Evolutionary conservation across 495 filamentous ascomycete species (phyloP), one percentile per base, ranked within the genome.

Genomic region (Tuber calosporum): DNA sequence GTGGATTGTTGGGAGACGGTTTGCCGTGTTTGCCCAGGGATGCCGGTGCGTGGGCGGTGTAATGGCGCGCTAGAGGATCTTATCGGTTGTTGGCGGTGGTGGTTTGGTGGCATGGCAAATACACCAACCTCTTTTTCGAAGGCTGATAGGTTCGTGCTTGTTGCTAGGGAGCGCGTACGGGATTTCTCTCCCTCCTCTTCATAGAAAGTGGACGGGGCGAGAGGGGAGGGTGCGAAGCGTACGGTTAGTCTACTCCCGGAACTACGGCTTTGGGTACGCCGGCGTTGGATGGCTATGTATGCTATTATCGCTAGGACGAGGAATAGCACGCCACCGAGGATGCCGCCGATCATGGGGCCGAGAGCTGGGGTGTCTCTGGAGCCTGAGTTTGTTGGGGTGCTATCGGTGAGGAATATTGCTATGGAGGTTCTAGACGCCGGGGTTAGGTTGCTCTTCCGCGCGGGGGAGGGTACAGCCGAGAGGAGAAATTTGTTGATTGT

Each of bases 311-410:
- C 77, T 2, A 53, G 66, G 34, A 75, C 19, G 22, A 81, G 70
- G 37, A 80, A 43, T 4, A 37, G 43, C 7, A 81, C 42, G 15
- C 79, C 79, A 19, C 79, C 79, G 8, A 81, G 69, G 34, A 80
- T 80, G 13, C 79, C 79, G 4, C 79, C 79, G 30, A 80, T 68
- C 53, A 81, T 81, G n/a, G 79, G 73, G 6, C 79, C 79, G 15
- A 81, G 20, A 22, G 68, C 67, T 26, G 72, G 75, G 13, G 67
- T 69, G 36, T 69, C 69, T 2, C 53, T 58, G 40, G 45, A 41
- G 36, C 9, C 41, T 41, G 26, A 19, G 13, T n/a, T 20, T 34
- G 34, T 34, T 22, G 72, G 36, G 9, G 69, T 40, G n/a, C 67
- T 75, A 4, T 17, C 53, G n/a, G 75, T 68, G 40, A 66, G 45